Conservation (phyloP, 1,284 basidiomycete species). For the Ustilago bromivora region DNA sequence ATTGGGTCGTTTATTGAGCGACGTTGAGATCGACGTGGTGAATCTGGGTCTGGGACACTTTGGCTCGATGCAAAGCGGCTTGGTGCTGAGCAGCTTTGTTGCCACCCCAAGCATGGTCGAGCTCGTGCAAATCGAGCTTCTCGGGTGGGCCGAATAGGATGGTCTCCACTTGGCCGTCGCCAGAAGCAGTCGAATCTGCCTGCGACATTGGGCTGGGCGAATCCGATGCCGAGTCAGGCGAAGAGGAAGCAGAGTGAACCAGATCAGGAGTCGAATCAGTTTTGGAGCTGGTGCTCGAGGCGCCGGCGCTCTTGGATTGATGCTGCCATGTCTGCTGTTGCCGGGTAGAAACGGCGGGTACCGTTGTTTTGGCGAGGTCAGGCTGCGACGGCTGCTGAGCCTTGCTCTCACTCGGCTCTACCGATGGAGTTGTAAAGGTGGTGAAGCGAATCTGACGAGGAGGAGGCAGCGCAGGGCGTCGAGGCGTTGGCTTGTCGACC, state of each 20-base stretch:
- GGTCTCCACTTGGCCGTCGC: conserved; percentile 43
- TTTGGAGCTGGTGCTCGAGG: conserved; percentile 18
- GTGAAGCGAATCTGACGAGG: conserved; percentile 53
- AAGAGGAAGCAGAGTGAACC: conserved; percentile 32
- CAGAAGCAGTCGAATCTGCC: conserved; percentile 23
- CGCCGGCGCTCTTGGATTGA: conserved; percentile 14
- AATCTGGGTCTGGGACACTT: conserved; percentile 16
- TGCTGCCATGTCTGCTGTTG: conserved; percentile 43
- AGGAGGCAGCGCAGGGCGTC: conserved; percentile 45
- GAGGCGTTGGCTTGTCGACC: conserved; percentile 23
- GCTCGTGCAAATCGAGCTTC: conserved; percentile 48
- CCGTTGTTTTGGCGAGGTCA: conserved; percentile 18
- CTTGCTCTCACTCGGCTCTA: conserved; percentile 19
- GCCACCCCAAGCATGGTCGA: conserved; percentile 47
- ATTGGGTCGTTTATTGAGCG: conserved; percentile 7
- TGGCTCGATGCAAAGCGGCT: conserved; percentile 24
- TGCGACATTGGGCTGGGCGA: conserved; percentile 40
- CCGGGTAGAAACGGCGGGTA: neutral
- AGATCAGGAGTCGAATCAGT: conserved; percentile 34
- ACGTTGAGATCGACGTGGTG: conserved; percentile 16
- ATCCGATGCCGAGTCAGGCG: conserved; percentile 36
- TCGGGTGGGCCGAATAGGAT: conserved; percentile 50
- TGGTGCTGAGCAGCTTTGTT: conserved; percentile 34
- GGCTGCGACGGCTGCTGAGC: conserved; percentile 17
- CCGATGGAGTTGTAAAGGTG: conserved; percentile 38